A percentile compares a stretch with the other conserved stretches of the same genome.
These are phyloP conservation scores for Epichloe brachyelytri DNA, from an alignment of 2,329 filamentous ascomycete genomes.

Conservation along the genomic window DNA sequence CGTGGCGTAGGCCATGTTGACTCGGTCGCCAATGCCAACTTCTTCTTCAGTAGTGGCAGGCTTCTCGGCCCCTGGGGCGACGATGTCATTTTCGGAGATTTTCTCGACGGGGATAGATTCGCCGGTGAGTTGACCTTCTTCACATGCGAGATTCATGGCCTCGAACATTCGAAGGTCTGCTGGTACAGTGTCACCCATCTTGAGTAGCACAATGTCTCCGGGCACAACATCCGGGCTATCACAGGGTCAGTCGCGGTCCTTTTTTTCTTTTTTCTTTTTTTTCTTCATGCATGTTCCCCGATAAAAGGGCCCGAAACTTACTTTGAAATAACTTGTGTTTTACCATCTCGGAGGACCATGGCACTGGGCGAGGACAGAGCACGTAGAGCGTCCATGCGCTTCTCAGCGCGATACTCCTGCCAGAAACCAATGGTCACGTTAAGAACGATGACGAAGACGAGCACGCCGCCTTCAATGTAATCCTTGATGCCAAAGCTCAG, in stretches of 20 bases:
- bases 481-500: constrained; percentile 54
- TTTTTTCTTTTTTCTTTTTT: neutral
- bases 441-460: constrained; percentile 53
- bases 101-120: constrained; percentile 64
- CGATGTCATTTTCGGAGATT: constrained; percentile 37
- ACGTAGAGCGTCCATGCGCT: constrained; percentile 52
- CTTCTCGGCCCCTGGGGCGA: constrained; percentile 32
- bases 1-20: constrained; percentile 65
- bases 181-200: constrained; percentile 62
- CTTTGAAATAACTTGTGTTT: constrained; percentile 44
- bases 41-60: constrained; percentile 31
- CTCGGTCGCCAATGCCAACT: constrained; percentile 55
- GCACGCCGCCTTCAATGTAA: constrained; percentile 54
- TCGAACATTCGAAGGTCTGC: constrained; percentile 60
- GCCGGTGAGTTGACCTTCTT: constrained; percentile 66
- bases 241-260: neutral
- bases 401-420: constrained; percentile 51
- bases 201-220: constrained; percentile 56
- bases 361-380: constrained; percentile 51
- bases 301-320: constrained; percentile 20
- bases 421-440: constrained; percentile 58
- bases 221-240: constrained; percentile 49
- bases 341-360: constrained; percentile 47
- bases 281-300: neutral
- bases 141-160: constrained; percentile 66